Percentiles rank a stretch among this genome's conserved stretches.
These are phyloP conservation scores for Apiospora phragmitis DNA, from an alignment of 2,329 filamentous ascomycete species.

Conservation along the genomic window DNA sequence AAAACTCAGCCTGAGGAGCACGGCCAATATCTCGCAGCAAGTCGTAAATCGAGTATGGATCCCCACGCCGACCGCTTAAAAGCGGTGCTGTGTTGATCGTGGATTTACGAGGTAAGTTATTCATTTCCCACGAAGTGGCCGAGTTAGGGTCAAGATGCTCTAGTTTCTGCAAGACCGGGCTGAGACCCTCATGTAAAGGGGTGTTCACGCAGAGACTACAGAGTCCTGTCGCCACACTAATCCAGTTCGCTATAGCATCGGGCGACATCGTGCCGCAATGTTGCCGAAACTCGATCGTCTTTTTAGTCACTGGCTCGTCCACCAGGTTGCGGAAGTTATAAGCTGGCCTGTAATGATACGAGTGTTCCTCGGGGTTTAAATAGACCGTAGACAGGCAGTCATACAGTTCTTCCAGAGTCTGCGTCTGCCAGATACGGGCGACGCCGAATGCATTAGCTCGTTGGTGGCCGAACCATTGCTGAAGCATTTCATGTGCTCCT, in stretches of 20 bases:
- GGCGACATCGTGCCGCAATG: slow-evolving; percentile 11
- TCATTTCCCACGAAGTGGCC: background rate
- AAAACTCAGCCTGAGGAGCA: slow-evolving; percentile 4
- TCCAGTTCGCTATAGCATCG: slow-evolving; percentile 11
- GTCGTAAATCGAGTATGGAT: slow-evolving; percentile 13
- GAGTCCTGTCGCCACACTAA: background rate
- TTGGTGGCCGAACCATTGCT: slow-evolving; percentile 10
- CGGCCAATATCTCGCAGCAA: slow-evolving; percentile 8
- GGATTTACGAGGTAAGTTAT: background rate
- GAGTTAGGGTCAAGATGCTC: slow-evolving; percentile 9
- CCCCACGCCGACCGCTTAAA: background rate
- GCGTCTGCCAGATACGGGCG: background rate
- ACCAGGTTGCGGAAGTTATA: slow-evolving; percentile 11
- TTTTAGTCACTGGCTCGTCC: background rate
- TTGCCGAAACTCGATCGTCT: slow-evolving; percentile 11
- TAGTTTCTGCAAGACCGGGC: background rate
- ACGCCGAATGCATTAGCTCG: slow-evolving; percentile 7
- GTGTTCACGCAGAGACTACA: slow-evolving; percentile 9
- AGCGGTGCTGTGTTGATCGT: background rate
- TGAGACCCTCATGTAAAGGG: background rate
- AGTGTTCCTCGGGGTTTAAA: background rate
- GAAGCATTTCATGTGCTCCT: background rate
- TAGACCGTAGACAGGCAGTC: background rate
- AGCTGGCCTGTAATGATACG: background rate
- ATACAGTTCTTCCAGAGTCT: background rate